Evolutionary conservation across 805 yeast genomes (phyloP).

Genomic region (Tetrapisispora taiwanensis): DNA sequence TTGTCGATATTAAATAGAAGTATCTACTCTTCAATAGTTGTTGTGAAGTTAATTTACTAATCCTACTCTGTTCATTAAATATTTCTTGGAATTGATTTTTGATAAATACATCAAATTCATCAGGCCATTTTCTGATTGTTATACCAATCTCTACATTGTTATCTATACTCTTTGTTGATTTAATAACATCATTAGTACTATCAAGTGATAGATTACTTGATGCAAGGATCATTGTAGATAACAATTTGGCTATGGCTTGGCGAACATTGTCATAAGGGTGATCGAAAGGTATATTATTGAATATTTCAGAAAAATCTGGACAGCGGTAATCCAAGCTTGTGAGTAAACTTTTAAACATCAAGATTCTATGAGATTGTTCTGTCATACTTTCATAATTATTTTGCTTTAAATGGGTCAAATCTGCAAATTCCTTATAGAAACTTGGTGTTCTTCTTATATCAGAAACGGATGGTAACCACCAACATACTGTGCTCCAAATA

Average conservation of each 20-base stretch:
- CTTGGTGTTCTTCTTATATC: slow-evolving; percentile 60
- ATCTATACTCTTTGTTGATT: slow-evolving; percentile 2
- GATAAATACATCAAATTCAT: slow-evolving; percentile 30
- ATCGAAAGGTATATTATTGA: slow-evolving; percentile 35
- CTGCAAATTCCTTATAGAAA: slow-evolving; percentile 36
- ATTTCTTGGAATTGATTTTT: slow-evolving; percentile 37
- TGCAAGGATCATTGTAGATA: slow-evolving; percentile 28
- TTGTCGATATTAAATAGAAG: slow-evolving; percentile 54
- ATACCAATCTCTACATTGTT: slow-evolving; percentile 28
- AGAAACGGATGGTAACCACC: slow-evolving; percentile 61
- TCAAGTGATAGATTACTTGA: slow-evolving; percentile 18
- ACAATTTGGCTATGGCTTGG: slow-evolving; percentile 50
- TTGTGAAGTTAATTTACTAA: slow-evolving; percentile 37
- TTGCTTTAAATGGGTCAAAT: slow-evolving; percentile 35
- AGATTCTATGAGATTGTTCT: slow-evolving; percentile 45
- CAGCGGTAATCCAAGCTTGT: slow-evolving; percentile 46
- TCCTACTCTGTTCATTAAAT: slow-evolving; percentile 30
- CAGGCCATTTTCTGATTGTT: slow-evolving; percentile 24
- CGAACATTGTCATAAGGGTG: slow-evolving; percentile 71
- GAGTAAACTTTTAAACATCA: slow-evolving; percentile 43
- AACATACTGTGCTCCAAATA: slow-evolving; percentile 67
- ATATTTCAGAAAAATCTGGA: slow-evolving; percentile 37
- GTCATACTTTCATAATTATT: slow-evolving; percentile 51
- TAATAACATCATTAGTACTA: neutral
- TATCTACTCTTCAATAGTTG: slow-evolving; percentile 50